Base-by-base conservation (phyloP, 1,139 yeast species). In the Geotrichum candidum region DNA sequence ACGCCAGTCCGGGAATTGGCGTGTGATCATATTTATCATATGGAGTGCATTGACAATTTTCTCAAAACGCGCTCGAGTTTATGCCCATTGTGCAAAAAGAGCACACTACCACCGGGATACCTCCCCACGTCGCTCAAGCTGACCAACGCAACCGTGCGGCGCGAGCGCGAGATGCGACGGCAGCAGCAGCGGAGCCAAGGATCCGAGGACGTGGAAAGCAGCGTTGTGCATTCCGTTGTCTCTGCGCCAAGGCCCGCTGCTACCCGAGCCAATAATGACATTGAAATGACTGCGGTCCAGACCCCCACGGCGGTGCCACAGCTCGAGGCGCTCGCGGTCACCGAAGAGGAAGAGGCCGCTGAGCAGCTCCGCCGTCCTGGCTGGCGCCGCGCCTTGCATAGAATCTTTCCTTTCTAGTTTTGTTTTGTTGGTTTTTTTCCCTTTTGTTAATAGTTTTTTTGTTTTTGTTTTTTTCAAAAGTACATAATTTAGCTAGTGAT, bases 21-120 rank as follows among this genome's bases (percentile, higher is more conserved):
- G 4, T 70, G 73, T 51, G 59, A 62, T 7, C 73, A 70, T 54
- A 68, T 70, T 52, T 70, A 67, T 61, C 73, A 70, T 41, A 59
- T 63, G 10, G 69, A 63, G 48, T 70, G 73, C 57, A 69, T 70
- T 51, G 70, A 69, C 54, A 65, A 70, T 10, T 70, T 69, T 53
- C 58, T 70, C 13, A 64, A 59, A 27, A 63, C 65, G n/a, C 66
- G 68, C 38, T 67, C 71, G 10, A 65, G 69, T 38, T 64, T 69
- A 18, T 70, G 73, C 59, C 73, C 73, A 11, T 57, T 70, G 27
- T 70, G 73, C 61, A 70, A 70, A 58, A 67, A 62, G 41, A 65
- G 68, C 9, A 66, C 65, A 4, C 54, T 70, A 38, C 72, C 72
- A 13, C 58, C 61, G 25, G 73, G 72, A 3, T 70, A 68, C 54